Evolutionary conservation across 78 protist genomes (phyloP), one percentile per base, ranked within the genome.

Genomic region (Capsaspora owczarzaki): DNA sequence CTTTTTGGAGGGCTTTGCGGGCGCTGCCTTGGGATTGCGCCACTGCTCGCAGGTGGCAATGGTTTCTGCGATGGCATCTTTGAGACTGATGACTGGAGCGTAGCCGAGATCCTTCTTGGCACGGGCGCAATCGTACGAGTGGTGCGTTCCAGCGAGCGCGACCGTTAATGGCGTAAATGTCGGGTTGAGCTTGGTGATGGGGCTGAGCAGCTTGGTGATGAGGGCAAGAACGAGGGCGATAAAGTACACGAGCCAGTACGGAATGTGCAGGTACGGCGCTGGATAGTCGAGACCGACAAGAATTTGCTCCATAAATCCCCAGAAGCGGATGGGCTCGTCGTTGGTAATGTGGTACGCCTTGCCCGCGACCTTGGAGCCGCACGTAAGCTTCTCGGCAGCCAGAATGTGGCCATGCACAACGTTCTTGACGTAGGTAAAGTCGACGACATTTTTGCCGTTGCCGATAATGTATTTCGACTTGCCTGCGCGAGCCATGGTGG

Each of bases 271-370:
- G 37, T 6, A 1, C n/a, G 47, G 43, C 6, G 20, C 27, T 47
- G 47, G 51, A 6, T 12, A 22, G 42, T 2, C 47, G 35, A 41
- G 4, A 2, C 2, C 27, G 31, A 1, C 31, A 5, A 69, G 43
- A 4, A 69, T 5, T 22, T 22, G 31, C 37, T 23, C 47, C 25
- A 6, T 5, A 40, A 69, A 69, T 22, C 14, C 46, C 74, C 74
- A 69, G 47, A 69, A 69, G 10, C 35, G 46, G n/a, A 69, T 40
- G 46, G 43, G 74, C 74, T 1, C 74, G 74, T 40, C 74, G 74
- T 69, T 29, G 74, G 43, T 40, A 47, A 69, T 29, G 74, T 69
- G 8, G 47, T 40, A 69, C 35, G 74, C 74, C 74, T 69, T 1
- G 74, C 74, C 51, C 35, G 22, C 4, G 31, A 14, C 33, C 43